Evolutionary conservation across 1,284 basidiomycete genomes (phyloP), one percentile per base, ranked within the genome.

Genomic region (Xanthoconium separans): DNA sequence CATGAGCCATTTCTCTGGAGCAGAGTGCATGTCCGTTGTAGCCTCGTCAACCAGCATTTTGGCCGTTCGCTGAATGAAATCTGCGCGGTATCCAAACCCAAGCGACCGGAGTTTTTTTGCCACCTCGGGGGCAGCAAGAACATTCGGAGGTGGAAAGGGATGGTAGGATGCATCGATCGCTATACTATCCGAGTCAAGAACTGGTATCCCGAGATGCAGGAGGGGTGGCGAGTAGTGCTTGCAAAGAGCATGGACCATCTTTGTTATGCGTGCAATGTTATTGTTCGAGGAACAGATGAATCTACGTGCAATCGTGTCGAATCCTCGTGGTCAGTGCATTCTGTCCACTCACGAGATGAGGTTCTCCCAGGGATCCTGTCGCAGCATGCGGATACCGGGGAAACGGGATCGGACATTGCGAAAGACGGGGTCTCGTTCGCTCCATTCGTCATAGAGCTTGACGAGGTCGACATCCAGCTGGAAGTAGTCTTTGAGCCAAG

Each of bases 211-310:
- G 15, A 83, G 61, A 11, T 79, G 77, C 31, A 89, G 62, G 11
- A 95, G 70, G 10, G 83, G 74, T 10, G 83, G 77, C 2, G 91
- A 90, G 65, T 85, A 95, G 31, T 87, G 77, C 40, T 72, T 78
- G 67, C 84, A 92, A 50, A 89, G 78, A 57, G 80, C 74, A 61
- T 88, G 87, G 36, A 97, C 84, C 86, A 98, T 94, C 55, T 89
- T 89, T 6, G 91, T 90, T 65, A 97, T 98, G 1, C 95, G 87
- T 3, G 83, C 73, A 48, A 98, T 99, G 64, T 99, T 96, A 70
- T 99, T 99, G 67, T 98, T 99, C 1, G 95, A 93, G 16, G 95
- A 98, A 66, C 96, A 99, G 60, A 99, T 98, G 74, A 99, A 99
- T 10, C 95, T 96, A 58, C 47, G 43, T 37, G 54, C 30, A 34